phyloP scores from a whole-genome alignment of 2,329 filamentous ascomycete genomes.

The Stachybotrys elegans region DNA sequence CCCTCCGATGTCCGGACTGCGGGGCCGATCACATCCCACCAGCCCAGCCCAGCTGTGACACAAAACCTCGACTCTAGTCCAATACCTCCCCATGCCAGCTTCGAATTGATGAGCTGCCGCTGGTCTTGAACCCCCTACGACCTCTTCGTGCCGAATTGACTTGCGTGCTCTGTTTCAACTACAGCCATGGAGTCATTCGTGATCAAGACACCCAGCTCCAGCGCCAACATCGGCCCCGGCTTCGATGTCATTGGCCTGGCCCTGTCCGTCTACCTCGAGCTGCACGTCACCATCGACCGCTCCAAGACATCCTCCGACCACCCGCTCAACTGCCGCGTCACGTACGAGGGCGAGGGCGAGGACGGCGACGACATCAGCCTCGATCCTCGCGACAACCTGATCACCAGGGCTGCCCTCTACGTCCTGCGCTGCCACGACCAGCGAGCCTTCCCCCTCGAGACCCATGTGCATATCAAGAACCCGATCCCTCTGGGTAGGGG shows the following conservation, averaged over 20 bases:
- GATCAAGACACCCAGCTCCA: slow-evolving; percentile 85
- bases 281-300: slow-evolving; percentile 72
- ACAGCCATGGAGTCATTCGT: slow-evolving; percentile 55
- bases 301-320: slow-evolving; percentile 46
- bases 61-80: no score
- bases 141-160: slow-evolving; percentile 5
- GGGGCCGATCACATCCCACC: no score
- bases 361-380: slow-evolving; percentile 71
- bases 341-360: slow-evolving; percentile 80
- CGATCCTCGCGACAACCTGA: slow-evolving; percentile 81
- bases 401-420: slow-evolving; percentile 91
- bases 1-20: no score
- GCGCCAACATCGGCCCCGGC: slow-evolving; percentile 93
- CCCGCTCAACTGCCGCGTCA: slow-evolving; percentile 80
- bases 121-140: no score
- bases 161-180: slow-evolving; percentile 19
- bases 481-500: slow-evolving; percentile 90
- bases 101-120: no score
- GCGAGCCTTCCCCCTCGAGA: slow-evolving; percentile 76
- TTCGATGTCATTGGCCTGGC: slow-evolving; percentile 98
- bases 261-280: slow-evolving; percentile 87
- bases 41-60: no score
- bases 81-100: no score
- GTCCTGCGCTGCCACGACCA: slow-evolving; percentile 89
- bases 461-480: slow-evolving; percentile 91